Evolutionary conservation across 2,329 filamentous ascomycete genomes (phyloP).

Genomic region (Chalaropsis ovoidea): DNA sequence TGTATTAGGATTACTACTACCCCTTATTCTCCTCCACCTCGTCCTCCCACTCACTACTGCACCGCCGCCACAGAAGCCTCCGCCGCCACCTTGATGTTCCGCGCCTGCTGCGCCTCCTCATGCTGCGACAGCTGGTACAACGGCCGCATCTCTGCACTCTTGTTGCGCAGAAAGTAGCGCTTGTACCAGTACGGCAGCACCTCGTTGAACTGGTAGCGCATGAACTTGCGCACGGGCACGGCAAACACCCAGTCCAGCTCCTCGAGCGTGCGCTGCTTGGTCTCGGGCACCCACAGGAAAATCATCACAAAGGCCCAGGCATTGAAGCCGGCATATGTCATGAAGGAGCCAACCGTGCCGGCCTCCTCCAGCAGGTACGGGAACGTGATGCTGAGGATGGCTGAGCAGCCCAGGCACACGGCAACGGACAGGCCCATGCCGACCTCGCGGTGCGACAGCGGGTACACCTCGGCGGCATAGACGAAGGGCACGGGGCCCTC

Average conservation of each 20-base stretch:
- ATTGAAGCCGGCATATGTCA: conserved; percentile 48
- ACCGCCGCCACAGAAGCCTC: too few relatives aligned
- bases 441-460: conserved; percentile 52
- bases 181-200: conserved; percentile 35
- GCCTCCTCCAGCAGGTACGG: conserved; percentile 37
- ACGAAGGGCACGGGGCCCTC: conserved; percentile 52
- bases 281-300: conserved; percentile 49
- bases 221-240: conserved; percentile 36
- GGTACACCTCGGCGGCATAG: conserved; percentile 55
- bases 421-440: conserved; percentile 56
- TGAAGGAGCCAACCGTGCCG: conserved; percentile 33
- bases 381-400: conserved; percentile 43
- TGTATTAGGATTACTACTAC: too few relatives aligned
- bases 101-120: conserved; percentile 9
- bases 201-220: conserved; percentile 34
- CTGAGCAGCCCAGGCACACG: conserved; percentile 47
- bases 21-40: too few relatives aligned
- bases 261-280: conserved; percentile 46
- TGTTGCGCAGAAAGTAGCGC: conserved; percentile 27
- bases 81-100: neutral
- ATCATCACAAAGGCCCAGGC: conserved; percentile 46
- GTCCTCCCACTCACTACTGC: too few relatives aligned
- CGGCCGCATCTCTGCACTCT: conserved; percentile 20
- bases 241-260: conserved; percentile 43
- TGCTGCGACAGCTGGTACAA: conserved; percentile 24